Evolutionary conservation across 164 flowering plant species (phyloP).

Genomic region (Platanus orientalis): DNA sequence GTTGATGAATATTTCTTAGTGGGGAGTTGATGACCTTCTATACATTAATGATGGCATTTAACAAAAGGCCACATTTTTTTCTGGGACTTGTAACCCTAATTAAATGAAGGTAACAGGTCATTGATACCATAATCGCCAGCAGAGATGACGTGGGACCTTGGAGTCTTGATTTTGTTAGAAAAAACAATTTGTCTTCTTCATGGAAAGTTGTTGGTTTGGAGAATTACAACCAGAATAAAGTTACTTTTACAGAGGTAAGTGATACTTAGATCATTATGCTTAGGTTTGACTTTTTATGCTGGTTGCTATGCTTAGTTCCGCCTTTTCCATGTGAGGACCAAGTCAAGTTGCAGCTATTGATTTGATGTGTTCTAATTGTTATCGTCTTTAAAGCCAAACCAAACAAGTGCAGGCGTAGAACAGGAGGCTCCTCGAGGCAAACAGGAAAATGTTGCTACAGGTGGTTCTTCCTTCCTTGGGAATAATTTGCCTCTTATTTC

Average conservation of each 20-base stretch:
- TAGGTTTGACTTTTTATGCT: background rate
- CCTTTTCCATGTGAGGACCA: background rate
- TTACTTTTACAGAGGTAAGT: slow-evolving; percentile 36
- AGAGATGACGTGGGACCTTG: slow-evolving; percentile 67
- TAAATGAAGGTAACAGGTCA: slow-evolving; percentile 36
- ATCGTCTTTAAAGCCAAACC: slow-evolving; percentile 28
- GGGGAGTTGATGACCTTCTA: too few species aligned
- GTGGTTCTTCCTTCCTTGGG: slow-evolving; percentile 21
- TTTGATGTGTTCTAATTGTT: slow-evolving; percentile 11
- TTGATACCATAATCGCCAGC: slow-evolving; percentile 59
- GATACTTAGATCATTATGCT: background rate
- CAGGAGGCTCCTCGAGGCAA: slow-evolving; percentile 28
- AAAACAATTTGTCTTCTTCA: slow-evolving; percentile 61
- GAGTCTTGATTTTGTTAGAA: slow-evolving; percentile 67
- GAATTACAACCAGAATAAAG: slow-evolving; percentile 25
- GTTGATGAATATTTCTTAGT: background rate
- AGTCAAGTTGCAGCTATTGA: slow-evolving; percentile 8
- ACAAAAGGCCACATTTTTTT: too few species aligned
- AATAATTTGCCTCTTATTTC: slow-evolving; percentile 5
- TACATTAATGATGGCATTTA: background rate
- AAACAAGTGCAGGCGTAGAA: slow-evolving; percentile 24
- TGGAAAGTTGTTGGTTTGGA: slow-evolving; percentile 65
- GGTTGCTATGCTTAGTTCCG: background rate
- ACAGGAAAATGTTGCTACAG: slow-evolving; percentile 19
- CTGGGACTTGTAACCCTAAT: too few species aligned